Evolutionary conservation across 768 basidiomycete genomes (phyloP).

Genomic region (Pleurotus pulmonarius): DNA sequence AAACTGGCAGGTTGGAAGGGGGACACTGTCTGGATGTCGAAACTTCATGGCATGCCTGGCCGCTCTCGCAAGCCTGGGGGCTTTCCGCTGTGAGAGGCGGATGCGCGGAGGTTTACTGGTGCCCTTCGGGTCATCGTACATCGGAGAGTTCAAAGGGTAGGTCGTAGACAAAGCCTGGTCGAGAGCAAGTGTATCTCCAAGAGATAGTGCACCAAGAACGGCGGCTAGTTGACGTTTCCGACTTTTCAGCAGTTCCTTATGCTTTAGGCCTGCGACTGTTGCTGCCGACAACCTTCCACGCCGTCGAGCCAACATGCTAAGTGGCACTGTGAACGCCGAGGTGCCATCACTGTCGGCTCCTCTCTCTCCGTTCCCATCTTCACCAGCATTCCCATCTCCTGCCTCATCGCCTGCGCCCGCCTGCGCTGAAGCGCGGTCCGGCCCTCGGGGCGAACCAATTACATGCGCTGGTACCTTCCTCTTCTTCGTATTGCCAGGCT

Average conservation of each 20-base stretch:
- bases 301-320: constrained; percentile 12
- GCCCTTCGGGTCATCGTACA: constrained; percentile 16
- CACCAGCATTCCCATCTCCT: constrained; percentile 12
- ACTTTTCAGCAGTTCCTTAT: constrained; percentile 68
- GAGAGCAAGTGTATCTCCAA: constrained; percentile 67
- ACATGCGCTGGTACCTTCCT: constrained; percentile 78
- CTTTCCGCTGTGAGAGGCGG: constrained; percentile 53
- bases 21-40: constrained; percentile 38
- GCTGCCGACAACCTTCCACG: constrained; percentile 47
- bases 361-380: constrained; percentile 20
- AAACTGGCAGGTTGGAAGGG: constrained; percentile 54
- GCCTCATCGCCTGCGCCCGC: constrained; percentile 17
- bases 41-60: constrained; percentile 36
- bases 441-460: constrained; percentile 43
- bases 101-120: constrained; percentile 26
- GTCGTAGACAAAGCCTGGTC: constrained; percentile 71
- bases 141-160: constrained; percentile 23
- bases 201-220: constrained; percentile 63
- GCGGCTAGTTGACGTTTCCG: constrained; percentile 70
- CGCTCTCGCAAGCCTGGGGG: constrained; percentile 40
- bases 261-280: constrained; percentile 66
- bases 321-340: constrained; percentile 2
- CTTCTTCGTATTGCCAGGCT: constrained; percentile 85
- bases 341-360: constrained; percentile 15
- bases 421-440: constrained; percentile 25